These are phyloP conservation scores for Astragalus membranaceus DNA, from an alignment of 306 rosid species.

Conservation along the genomic window DNA sequence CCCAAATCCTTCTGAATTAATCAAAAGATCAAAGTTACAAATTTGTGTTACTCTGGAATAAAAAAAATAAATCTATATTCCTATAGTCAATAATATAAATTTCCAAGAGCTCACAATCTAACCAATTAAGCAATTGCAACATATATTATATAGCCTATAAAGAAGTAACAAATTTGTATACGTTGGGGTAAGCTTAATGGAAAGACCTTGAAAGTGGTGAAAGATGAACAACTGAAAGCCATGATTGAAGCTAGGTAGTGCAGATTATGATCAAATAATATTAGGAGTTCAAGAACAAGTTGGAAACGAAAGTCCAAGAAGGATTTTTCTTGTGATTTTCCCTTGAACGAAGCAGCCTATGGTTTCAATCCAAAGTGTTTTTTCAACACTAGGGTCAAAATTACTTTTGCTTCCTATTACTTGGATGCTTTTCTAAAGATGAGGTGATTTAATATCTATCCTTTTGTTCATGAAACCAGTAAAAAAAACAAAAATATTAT, in stretches of 20 bases:
- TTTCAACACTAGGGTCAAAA: neutral
- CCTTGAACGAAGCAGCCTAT: neutral
- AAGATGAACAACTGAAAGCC: constrained; percentile 20
- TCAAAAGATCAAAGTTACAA: neutral
- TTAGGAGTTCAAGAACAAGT: neutral
- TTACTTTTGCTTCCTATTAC: neutral
- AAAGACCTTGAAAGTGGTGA: constrained; percentile 24
- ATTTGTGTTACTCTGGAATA: neutral
- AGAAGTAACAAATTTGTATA: neutral
- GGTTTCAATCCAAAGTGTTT: neutral
- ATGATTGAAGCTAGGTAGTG: constrained; percentile 8
- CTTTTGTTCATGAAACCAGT: no score
- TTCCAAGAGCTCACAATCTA: no score
- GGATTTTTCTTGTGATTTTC: constrained; percentile 5
- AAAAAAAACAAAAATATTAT: no score
- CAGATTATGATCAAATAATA: neutral
- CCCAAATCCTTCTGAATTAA: constrained; percentile 39
- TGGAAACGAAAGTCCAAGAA: neutral
- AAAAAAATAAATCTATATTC: no score
- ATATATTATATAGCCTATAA: neutral
- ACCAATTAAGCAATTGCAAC: no score
- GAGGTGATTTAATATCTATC: no score
- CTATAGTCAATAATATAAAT: neutral
- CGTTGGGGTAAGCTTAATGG: neutral
- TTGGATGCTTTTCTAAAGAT: no score